phyloP scores from a whole-genome alignment of 2,329 filamentous ascomycete genomes.

The Davidsoniella australis region DNA sequence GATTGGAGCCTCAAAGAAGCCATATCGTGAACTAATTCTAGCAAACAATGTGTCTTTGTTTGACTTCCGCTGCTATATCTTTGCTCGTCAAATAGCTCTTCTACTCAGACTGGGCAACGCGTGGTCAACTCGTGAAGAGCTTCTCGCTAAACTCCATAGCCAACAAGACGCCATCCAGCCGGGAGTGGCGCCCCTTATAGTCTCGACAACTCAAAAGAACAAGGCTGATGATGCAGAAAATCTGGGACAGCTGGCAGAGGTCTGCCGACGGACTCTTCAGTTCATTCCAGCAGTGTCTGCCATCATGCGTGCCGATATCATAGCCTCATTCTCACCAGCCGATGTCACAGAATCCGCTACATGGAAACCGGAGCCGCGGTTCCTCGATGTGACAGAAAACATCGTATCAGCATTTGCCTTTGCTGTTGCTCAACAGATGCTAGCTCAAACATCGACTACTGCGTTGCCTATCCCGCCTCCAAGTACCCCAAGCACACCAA shows the following conservation, averaged over 20 bases:
- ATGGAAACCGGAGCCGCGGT: constrained; percentile 16
- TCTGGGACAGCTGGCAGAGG: constrained; percentile 63
- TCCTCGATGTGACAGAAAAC: constrained; percentile 47
- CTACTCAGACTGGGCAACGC: constrained; percentile 70
- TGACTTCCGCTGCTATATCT: constrained; percentile 88
- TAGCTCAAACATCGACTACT: constrained; percentile 57
- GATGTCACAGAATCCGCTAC: constrained; percentile 19
- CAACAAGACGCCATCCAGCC: constrained; percentile 39
- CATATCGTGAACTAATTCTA: constrained; percentile 81
- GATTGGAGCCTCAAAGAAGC: constrained; percentile 50
- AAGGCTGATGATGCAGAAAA: constrained; percentile 48
- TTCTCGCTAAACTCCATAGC: constrained; percentile 43
- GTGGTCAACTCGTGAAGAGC: constrained; percentile 42
- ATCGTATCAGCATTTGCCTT: constrained; percentile 65
- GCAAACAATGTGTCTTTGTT: constrained; percentile 92
- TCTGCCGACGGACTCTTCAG: constrained; percentile 65
- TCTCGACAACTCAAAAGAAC: constrained; percentile 9
- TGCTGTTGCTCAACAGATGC: constrained; percentile 56
- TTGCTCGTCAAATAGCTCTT: constrained; percentile 70
- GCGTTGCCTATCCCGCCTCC: constrained; percentile 45
- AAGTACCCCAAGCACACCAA: constrained; percentile 10
- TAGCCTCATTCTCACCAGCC: constrained; percentile 36
- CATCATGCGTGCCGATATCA: constrained; percentile 62
- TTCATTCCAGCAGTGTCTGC: constrained; percentile 71
- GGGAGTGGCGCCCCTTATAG: constrained; percentile 31